Evolutionary conservation across 495 filamentous ascomycete species (phyloP).

Genomic region (Penicillium ochrochloron): DNA sequence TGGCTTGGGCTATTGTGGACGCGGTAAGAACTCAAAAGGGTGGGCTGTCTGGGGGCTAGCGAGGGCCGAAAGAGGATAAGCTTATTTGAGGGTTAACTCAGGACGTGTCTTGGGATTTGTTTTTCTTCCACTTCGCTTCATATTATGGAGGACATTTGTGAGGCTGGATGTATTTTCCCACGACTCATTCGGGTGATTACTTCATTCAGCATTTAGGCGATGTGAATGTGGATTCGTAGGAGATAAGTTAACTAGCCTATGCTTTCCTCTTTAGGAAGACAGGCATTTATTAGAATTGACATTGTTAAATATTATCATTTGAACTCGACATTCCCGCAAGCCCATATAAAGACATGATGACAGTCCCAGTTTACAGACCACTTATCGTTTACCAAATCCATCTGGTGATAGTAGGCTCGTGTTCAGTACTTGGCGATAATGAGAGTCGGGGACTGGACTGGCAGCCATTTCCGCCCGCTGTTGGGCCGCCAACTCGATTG

Average conservation of each 20-base stretch:
- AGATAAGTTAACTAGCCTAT: background rate
- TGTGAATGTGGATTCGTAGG: background rate
- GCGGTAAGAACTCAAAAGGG: conserved; percentile 5
- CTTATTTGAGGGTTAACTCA: background rate
- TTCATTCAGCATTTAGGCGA: background rate
- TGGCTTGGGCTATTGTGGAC: background rate
- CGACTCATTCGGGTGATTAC: background rate
- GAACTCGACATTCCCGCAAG: background rate
- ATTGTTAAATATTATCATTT: background rate
- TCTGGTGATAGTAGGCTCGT: background rate
- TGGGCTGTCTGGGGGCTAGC: background rate
- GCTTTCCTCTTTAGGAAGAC: background rate
- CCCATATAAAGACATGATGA: background rate
- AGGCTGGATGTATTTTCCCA: background rate
- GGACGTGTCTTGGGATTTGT: background rate
- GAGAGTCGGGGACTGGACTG: background rate
- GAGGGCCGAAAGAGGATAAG: conserved; percentile 8
- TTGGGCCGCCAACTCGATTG: background rate
- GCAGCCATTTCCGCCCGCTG: background rate
- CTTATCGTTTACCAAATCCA: background rate
- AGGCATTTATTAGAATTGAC: background rate
- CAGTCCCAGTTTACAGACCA: background rate
- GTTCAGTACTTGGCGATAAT: background rate
- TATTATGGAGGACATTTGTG: background rate
- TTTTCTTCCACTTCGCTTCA: background rate